Evolutionary conservation across 768 basidiomycete species (phyloP), one percentile per base, ranked within the genome.

Genomic region (Suillus americanus): DNA sequence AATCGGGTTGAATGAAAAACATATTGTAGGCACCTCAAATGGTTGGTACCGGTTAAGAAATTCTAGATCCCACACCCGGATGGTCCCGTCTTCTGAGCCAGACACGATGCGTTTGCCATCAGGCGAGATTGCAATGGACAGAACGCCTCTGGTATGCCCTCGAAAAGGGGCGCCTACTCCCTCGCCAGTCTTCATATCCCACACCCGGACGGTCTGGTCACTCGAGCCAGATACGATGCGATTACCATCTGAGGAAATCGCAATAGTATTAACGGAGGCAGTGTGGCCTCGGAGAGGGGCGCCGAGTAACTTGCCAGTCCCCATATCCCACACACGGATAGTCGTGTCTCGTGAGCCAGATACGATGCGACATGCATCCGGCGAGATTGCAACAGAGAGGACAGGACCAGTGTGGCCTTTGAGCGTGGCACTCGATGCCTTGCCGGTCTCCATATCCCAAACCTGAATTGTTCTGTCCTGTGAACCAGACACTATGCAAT

Each of bases 111-210:
- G 54, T 40, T 35, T 61, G 37, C 46, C 23, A 18, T 62, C 60
- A 13, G 59, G 37, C 1, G 69, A 70, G 55, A 70, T 63, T 28
- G 69, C 60, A 4, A 69, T 62, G 0, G 67, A 65, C 6, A 1
- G 0, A 16, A 70, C 66, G 8, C 62, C 28, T 25, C 55, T 16
- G 45, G 25, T 61, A 23, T 64, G 23, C n/a, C 62, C 62, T 23
- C 12, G 16, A 14, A 63, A 33, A 60, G 62, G 38, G 60, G 37
- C 28, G 28, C 48, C 14, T 4, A 61, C 25, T 25, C 4, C 25
- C 16, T 45, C 10, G 5, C 45, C 43, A 35, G 45, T 61, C 41
- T 61, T 3, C 23, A 45, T 25, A 20, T 61, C 43, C 63, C 63
- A 62, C 28, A 48, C 37, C 8, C 45, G 18, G 14, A 64, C 28